phyloP scores from a whole-genome alignment of 1,139 yeast genomes.

The Yamadazyma aaseri region DNA sequence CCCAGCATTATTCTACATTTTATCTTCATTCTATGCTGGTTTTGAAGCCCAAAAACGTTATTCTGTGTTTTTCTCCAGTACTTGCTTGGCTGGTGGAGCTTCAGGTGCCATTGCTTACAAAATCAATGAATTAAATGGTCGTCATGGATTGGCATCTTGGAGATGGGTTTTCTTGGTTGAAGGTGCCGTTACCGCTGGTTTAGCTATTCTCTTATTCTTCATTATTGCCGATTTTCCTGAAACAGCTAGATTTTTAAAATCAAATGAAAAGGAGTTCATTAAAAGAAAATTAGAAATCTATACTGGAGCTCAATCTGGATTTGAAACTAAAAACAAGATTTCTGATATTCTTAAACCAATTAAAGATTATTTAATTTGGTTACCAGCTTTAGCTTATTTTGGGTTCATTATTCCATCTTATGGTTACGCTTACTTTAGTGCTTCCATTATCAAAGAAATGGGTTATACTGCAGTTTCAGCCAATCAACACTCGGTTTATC shows the following conservation, averaged over 20 bases:
- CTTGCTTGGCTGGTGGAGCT: slow-evolving; percentile 44
- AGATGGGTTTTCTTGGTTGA: slow-evolving; percentile 74
- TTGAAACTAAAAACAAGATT: slow-evolving; percentile 44
- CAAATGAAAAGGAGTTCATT: slow-evolving; percentile 47
- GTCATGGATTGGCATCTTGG: slow-evolving; percentile 54
- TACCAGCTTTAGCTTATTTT: slow-evolving; percentile 61
- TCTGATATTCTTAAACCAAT: slow-evolving; percentile 42
- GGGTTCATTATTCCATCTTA: slow-evolving; percentile 66
- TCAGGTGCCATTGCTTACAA: slow-evolving; percentile 44
- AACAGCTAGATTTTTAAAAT: slow-evolving; percentile 50
- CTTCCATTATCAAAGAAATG: slow-evolving; percentile 56
- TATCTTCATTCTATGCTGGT: slow-evolving; percentile 56
- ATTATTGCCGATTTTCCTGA: slow-evolving; percentile 50
- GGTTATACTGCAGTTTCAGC: slow-evolving; percentile 63
- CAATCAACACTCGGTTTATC: slow-evolving; percentile 68
- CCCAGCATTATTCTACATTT: slow-evolving; percentile 70
- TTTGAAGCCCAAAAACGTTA: slow-evolving; percentile 68
- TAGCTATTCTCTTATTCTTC: slow-evolving; percentile 58
- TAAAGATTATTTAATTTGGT: slow-evolving; percentile 50
- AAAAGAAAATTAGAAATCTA: slow-evolving; percentile 54
- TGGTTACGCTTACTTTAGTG: slow-evolving; percentile 71
- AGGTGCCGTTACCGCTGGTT: slow-evolving; percentile 66
- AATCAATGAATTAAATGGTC: slow-evolving; percentile 38
- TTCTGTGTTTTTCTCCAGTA: slow-evolving; percentile 58
- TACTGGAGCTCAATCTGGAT: slow-evolving; percentile 54